phyloP scores from a whole-genome alignment of 768 basidiomycete species.

The Phylloporus rhodoxanthus region DNA sequence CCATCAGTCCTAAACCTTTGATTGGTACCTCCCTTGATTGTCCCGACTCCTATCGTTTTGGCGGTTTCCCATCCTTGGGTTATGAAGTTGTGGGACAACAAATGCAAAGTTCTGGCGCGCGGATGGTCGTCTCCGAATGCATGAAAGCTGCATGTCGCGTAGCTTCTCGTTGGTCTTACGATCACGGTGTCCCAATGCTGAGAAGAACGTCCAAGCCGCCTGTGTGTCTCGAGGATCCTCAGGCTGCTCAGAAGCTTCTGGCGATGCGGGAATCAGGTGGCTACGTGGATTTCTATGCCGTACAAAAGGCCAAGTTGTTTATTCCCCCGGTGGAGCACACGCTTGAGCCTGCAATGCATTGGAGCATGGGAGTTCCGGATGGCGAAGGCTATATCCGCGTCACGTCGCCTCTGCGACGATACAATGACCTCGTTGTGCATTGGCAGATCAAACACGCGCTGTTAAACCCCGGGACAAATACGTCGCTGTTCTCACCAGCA shows the following conservation, averaged over 20 bases:
- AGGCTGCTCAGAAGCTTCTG: constrained; percentile 41
- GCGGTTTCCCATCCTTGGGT: constrained; percentile 46
- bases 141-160: constrained; percentile 78
- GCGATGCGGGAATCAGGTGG: constrained; percentile 42
- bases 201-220: constrained; percentile 46
- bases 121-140: constrained; percentile 62
- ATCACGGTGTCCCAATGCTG: constrained; percentile 55
- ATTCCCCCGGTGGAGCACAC: constrained; percentile 39
- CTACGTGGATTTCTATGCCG: constrained; percentile 36
- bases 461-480: constrained; percentile 32
- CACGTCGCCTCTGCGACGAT: constrained; percentile 87
- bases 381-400: constrained; percentile 77
- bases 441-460: constrained; percentile 90
- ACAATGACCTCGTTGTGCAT: constrained; percentile 72
- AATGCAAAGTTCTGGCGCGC: constrained; percentile 37
- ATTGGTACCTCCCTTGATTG: constrained; percentile 28
- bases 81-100: constrained; percentile 38
- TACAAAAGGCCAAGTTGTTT: constrained; percentile 31
- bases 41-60: constrained; percentile 29
- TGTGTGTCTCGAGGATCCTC: constrained; percentile 25
- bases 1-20: constrained; percentile 25
- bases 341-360: constrained; percentile 58
- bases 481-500: constrained; percentile 40
- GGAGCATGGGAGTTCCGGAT: constrained; percentile 58
- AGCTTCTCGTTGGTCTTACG: constrained; percentile 64